Evolutionary conservation across 2,329 filamentous ascomycete genomes (phyloP).

Genomic region (Fusarium chlamydosporum): DNA sequence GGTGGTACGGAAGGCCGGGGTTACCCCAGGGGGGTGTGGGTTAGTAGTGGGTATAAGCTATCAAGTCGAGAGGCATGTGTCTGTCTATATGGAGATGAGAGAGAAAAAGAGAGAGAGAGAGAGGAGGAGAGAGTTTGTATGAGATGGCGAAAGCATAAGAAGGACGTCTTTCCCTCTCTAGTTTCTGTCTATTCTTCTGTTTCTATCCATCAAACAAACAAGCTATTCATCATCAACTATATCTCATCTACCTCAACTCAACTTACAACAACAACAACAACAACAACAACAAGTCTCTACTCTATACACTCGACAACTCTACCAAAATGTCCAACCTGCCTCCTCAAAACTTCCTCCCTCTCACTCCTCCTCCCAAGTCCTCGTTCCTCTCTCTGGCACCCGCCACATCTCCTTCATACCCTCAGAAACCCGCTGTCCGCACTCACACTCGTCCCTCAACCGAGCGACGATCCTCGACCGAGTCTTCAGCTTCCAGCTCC

Average conservation of each 20-base stretch:
- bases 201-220: conserved; percentile 36
- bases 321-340: conserved; percentile 47
- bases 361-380: conserved; percentile 46
- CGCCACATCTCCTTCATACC: conserved; percentile 69
- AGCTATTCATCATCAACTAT: conserved; percentile 4
- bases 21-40: conserved; percentile 32
- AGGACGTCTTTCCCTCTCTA: conserved; percentile 47
- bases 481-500: conserved; percentile 52
- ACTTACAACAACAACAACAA: conserved; percentile 10
- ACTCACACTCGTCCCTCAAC: conserved; percentile 45
- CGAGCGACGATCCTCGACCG: conserved; percentile 65
- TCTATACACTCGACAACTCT: conserved; percentile 10
- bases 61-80: conserved; percentile 25
- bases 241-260: conserved; percentile 44
- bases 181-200: conserved; percentile 23
- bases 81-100: conserved; percentile 21
- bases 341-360: conserved; percentile 49
- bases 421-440: conserved; percentile 57
- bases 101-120: not conserved
- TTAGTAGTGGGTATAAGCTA: conserved; percentile 7
- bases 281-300: no score
- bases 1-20: conserved; percentile 43
- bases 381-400: conserved; percentile 72
- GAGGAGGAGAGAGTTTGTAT: conserved; percentile 3
- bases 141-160: conserved; percentile 48